Conservation (phyloP, 208 protist genomes). For the Trypanosoma rangeli region DNA sequence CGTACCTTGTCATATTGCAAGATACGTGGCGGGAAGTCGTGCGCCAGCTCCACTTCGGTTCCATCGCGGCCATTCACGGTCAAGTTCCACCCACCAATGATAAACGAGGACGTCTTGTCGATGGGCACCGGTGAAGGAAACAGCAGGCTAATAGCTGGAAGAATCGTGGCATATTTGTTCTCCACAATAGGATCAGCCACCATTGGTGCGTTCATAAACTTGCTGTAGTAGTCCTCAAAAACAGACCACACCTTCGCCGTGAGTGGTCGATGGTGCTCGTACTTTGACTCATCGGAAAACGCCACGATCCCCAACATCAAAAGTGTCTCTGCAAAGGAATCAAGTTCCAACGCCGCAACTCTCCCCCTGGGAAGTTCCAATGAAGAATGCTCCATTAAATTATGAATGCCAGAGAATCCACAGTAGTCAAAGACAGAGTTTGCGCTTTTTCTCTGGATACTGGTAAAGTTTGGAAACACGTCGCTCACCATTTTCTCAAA, state of each 20-base stretch:
- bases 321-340: constrained; percentile 78
- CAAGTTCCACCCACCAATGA: constrained; percentile 41
- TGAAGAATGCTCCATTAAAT: constrained; percentile 27
- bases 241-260: constrained; percentile 82
- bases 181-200: constrained; percentile 22
- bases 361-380: constrained; percentile 1
- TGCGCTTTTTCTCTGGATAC: constrained; percentile 50
- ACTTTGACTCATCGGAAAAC: constrained; percentile 60
- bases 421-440: constrained; percentile 61
- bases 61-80: constrained; percentile 14
- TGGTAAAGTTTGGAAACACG: constrained; percentile 48
- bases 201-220: constrained; percentile 25
- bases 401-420: constrained; percentile 52
- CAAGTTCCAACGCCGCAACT: constrained; percentile 37
- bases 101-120: constrained; percentile 35
- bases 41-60: neutral
- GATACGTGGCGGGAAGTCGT: constrained; percentile 23
- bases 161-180: constrained; percentile 22
- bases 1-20: constrained; percentile 9
- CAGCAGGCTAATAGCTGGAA: constrained; percentile 26
- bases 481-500: constrained; percentile 59
- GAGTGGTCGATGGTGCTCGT: constrained; percentile 58
- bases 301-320: constrained; percentile 82
- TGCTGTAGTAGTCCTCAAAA: constrained; percentile 65
- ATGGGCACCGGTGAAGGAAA: constrained; percentile 37